These are phyloP conservation scores for Nannochloropsis oceanica DNA, from an alignment of 108 stramenopile genomes.

Conservation along the genomic window DNA sequence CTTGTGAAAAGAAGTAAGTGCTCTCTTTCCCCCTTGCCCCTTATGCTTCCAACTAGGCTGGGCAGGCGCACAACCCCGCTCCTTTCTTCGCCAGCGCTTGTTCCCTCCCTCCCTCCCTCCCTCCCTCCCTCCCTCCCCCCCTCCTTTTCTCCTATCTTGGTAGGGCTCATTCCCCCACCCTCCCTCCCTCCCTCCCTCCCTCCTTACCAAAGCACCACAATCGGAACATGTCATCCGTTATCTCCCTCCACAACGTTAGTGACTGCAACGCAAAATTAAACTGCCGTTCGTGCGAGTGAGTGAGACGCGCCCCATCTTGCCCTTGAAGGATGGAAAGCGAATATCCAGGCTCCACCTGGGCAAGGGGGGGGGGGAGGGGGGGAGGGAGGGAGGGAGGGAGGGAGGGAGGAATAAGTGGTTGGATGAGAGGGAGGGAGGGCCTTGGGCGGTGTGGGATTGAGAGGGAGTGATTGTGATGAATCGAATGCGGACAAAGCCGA, in stretches of 20 bases:
- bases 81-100: not conserved
- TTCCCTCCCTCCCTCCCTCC: not conserved
- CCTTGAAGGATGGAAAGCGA: constrained; percentile 52
- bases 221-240: constrained; percentile 64
- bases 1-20: too few relatives aligned
- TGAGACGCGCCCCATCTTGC: constrained; percentile 52
- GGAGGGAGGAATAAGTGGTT: not conserved
- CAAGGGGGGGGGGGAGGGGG: not conserved
- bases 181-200: not conserved
- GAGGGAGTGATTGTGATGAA: not conserved
- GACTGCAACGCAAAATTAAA: constrained; percentile 57
- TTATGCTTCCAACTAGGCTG: too few relatives aligned
- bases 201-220: constrained; percentile 46
- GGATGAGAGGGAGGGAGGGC: not conserved
- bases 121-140: not conserved
- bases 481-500: not conserved
- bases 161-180: too few relatives aligned
- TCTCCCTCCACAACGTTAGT: constrained; percentile 58
- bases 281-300: constrained; percentile 59
- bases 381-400: not conserved
- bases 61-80: not conserved
- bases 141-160: too few relatives aligned
- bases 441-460: not conserved
- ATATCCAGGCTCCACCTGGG: constrained; percentile 25
- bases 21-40: too few relatives aligned